Evolutionary conservation across 148 eudicot species (phyloP).

Genomic region (Spergularia marina): DNA sequence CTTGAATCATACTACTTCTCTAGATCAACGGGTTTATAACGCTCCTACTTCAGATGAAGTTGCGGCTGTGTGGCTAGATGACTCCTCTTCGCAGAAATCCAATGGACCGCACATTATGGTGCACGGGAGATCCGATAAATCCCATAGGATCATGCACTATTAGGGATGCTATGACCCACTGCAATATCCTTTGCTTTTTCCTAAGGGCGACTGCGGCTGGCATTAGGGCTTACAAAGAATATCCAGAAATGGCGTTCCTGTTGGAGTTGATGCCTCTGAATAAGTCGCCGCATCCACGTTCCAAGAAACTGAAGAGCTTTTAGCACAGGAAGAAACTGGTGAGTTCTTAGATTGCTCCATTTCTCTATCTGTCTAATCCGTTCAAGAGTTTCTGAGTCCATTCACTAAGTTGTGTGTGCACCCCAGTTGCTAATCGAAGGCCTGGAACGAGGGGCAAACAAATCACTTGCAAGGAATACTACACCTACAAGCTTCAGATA

Average conservation of each 20-base stretch:
- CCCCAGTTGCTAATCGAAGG: background rate
- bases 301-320: background rate
- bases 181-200: background rate
- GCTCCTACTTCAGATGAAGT: conserved; percentile 7
- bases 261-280: no score
- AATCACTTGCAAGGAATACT: background rate
- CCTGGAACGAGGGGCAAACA: background rate
- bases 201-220: background rate
- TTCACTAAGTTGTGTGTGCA: no score
- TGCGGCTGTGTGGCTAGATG: background rate
- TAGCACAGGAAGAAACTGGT: no score
- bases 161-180: conserved; percentile 11
- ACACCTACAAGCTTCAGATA: conserved; percentile 4
- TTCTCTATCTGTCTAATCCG: no score
- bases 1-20: background rate
- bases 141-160: background rate
- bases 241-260: no score
- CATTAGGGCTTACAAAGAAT: background rate
- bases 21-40: conserved; percentile 9
- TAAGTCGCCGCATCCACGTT: no score
- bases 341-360: no score
- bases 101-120: background rate
- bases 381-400: no score
- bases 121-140: background rate
- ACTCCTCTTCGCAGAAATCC: fast-evolving